A percentile compares a stretch with the other conserved stretches of the same genome.
phyloP scores from a whole-genome alignment of 164 flowering plant genomes.

The Sedum album region DNA sequence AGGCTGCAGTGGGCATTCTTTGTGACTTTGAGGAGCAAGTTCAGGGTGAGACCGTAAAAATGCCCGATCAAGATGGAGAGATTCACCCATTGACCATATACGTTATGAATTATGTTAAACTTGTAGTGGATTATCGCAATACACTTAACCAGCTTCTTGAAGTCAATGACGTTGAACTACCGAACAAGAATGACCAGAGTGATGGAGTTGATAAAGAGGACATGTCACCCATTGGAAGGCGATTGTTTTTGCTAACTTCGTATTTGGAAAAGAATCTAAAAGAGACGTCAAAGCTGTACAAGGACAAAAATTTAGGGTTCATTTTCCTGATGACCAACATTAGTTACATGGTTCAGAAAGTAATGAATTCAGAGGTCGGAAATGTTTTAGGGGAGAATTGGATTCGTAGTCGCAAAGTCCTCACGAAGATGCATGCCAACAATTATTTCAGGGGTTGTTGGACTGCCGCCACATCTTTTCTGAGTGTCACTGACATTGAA shows the following conservation, averaged over 20 bases:
- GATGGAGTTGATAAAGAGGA: conserved; percentile 17
- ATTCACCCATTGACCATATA: conserved; percentile 71
- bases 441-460: no score
- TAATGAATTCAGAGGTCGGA: conserved; percentile 74
- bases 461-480: conserved; percentile 55
- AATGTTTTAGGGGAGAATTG: conserved; percentile 67
- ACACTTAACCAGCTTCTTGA: conserved; percentile 47
- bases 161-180: conserved; percentile 13
- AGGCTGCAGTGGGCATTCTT: conserved; percentile 63
- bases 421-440: conserved; percentile 56
- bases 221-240: conserved; percentile 33
- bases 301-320: conserved; percentile 59
- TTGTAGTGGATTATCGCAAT: conserved; percentile 63
- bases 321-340: conserved; percentile 82
- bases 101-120: conserved; percentile 76
- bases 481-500: conserved; percentile 70
- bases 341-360: conserved; percentile 73
- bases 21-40: conserved; percentile 75
- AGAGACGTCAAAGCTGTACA: conserved; percentile 67
- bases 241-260: conserved; percentile 35
- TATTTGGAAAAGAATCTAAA: conserved; percentile 60
- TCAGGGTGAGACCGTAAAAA: conserved; percentile 43
- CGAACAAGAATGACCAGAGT: no score
- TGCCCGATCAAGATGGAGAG: conserved; percentile 51
- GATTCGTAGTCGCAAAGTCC: conserved; percentile 69